Percentiles rank a stretch among this genome's conserved stretches.
Conservation (phyloP, 148 eudicot species). For the Silene latifolia region DNA sequence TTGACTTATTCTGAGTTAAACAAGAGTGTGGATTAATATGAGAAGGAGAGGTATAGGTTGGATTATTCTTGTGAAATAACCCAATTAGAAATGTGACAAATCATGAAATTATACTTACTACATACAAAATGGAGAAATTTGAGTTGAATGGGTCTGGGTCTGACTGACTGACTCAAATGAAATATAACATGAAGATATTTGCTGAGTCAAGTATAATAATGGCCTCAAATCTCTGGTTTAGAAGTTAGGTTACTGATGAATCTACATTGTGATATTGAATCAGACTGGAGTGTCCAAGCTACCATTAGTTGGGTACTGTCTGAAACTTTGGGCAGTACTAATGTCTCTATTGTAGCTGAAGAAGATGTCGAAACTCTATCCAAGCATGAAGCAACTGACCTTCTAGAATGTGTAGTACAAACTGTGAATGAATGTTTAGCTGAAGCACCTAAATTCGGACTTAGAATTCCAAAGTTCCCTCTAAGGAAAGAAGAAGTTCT, state of each 20-base stretch:
- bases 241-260: constrained; percentile 1
- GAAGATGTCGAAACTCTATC: constrained; percentile 77
- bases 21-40: too few relatives aligned
- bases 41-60: too few relatives aligned
- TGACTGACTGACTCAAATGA: too few relatives aligned
- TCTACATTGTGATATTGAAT: constrained; percentile 26
- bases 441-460: constrained; percentile 63
- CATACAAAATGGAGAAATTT: too few relatives aligned
- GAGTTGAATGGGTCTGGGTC: too few relatives aligned
- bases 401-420: constrained; percentile 52
- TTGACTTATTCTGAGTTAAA: too few relatives aligned
- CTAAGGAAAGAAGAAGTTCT: constrained; percentile 50
- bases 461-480: constrained; percentile 44
- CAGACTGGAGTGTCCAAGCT: constrained; percentile 99
- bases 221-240: background rate
- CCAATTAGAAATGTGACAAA: too few relatives aligned
- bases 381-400: constrained; percentile 42
- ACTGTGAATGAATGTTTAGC: constrained; percentile 74
- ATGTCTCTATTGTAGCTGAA: constrained; percentile 81
- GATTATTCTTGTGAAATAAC: too few relatives aligned
- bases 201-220: too few relatives aligned
- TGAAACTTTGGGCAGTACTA: constrained; percentile 47
- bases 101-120: too few relatives aligned
- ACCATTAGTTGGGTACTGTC: constrained; percentile 72
- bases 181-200: too few relatives aligned